Evolutionary conservation across 495 filamentous ascomycete genomes (phyloP), one percentile per base, ranked within the genome.

Genomic region (Stereocaulon alpinum): DNA sequence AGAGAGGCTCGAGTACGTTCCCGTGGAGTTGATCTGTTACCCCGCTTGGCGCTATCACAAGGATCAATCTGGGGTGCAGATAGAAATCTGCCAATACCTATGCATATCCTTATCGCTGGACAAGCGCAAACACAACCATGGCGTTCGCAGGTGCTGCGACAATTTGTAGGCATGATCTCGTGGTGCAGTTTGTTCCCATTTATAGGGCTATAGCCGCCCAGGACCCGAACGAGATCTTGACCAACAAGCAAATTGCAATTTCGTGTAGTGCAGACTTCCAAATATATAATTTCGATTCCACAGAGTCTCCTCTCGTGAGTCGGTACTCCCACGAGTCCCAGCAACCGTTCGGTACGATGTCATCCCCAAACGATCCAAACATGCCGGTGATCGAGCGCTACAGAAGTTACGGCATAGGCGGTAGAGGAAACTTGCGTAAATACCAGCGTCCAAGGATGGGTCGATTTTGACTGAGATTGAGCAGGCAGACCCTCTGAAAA

Each of bases 371-470:
- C 10, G 49, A 52, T 6, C 14, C 49, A 9, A 30, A 27, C 11
- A 34, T 52, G 29, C 29, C 59, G 11, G 17, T 59, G 7, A 44
- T 56, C 17, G 70, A 74, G 47, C 69, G 70, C 15, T 74, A 70
- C 54, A 64, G 72, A 2, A 64, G 69, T 29, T 66, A 70, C 62
- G 73, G 73, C 0, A 74, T 74, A 49, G 73, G 73, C 0, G 73
- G 73, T 27, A 69, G 66, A 42, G 73, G 72, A 15, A 76, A 76
- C 60, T 67, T 67, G 42, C 68, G 70, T 70, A 73, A 69, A 69
- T 67, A 63, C 40, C 61, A 58, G 48, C 41, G 47, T 53, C 49
- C 9, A 10, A 6, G 43, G 6, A 6, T 15, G 20, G 1, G 4
- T 1, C 55, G 40, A 15, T 11, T 27, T 42, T 41, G 3, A 64